phyloP scores from a whole-genome alignment of 2,329 filamentous ascomycete species.

The Simplicillium aogashimaense region DNA sequence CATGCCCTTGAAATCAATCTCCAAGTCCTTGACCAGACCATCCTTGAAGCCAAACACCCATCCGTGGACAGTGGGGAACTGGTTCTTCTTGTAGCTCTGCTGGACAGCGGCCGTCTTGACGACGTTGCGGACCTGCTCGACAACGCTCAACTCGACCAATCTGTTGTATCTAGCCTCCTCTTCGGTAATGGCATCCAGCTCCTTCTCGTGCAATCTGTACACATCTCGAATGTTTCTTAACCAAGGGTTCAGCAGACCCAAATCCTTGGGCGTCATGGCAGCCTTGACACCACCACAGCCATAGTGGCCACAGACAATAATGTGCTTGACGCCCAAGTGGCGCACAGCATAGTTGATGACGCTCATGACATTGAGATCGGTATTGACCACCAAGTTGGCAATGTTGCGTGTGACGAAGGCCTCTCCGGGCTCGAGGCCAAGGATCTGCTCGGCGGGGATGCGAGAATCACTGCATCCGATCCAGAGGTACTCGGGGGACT shows the following conservation, averaged over 20 bases:
- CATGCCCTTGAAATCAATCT: constrained; percentile 50
- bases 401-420: constrained; percentile 94
- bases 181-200: constrained; percentile 55
- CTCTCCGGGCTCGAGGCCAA: constrained; percentile 76
- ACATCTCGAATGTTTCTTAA: constrained; percentile 66
- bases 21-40: constrained; percentile 54
- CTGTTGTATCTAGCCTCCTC: constrained; percentile 53
- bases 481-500: constrained; percentile 68
- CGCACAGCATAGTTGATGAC: constrained; percentile 83
- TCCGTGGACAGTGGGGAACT: constrained; percentile 61
- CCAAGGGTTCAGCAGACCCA: constrained; percentile 65
- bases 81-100: constrained; percentile 53
- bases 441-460: constrained; percentile 83
- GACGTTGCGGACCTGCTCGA: constrained; percentile 66
- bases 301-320: constrained; percentile 71
- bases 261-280: constrained; percentile 60
- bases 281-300: constrained; percentile 69
- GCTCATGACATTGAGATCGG: constrained; percentile 68
- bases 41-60: constrained; percentile 65
- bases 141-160: constrained; percentile 76
- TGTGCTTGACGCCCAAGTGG: constrained; percentile 73
- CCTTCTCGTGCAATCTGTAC: constrained; percentile 59
- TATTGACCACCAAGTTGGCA: constrained; percentile 74
- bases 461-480: constrained; percentile 87
- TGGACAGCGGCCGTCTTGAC: constrained; percentile 75